phyloP scores from a whole-genome alignment of 768 basidiomycete species.

The Rhodotorula taiwanensis region DNA sequence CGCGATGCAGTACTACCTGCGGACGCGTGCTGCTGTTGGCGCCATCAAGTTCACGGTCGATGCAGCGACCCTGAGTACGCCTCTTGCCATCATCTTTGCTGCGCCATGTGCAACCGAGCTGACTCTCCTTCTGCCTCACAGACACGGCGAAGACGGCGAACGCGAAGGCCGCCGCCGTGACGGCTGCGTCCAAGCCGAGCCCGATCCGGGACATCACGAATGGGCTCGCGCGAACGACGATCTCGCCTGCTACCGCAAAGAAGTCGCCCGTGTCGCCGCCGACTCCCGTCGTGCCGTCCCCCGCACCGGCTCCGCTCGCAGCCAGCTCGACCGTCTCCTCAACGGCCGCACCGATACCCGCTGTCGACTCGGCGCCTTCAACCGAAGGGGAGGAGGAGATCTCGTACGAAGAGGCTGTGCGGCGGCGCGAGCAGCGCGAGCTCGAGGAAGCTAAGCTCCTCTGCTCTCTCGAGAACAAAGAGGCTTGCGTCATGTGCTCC shows the following conservation, averaged over 20 bases:
- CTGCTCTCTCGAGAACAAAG: conserved; percentile 89
- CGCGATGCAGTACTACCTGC: conserved; percentile 65
- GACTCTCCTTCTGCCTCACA: conserved; percentile 12
- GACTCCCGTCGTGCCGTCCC: conserved; percentile 7
- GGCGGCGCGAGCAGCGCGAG: conserved; percentile 63
- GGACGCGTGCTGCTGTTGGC: conserved; percentile 86
- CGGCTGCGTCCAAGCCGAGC: not conserved
- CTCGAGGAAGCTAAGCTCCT: conserved; percentile 70
- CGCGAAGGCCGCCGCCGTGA: not conserved
- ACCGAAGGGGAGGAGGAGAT: conserved; percentile 44
- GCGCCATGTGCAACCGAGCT: no score
- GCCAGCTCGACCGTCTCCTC: not conserved
- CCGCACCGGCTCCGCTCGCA: conserved; percentile 37
- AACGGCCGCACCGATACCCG: no score
- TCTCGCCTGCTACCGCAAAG: conserved; percentile 5
- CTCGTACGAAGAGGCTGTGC: conserved; percentile 60
- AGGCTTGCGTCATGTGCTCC: conserved; percentile 78
- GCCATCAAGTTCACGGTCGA: conserved; percentile 94
- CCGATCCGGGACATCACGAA: conserved; percentile 39
- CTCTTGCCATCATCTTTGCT: not conserved
- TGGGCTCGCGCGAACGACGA: conserved; percentile 37
- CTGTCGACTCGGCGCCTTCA: conserved; percentile 17
- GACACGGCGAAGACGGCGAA: conserved; percentile 43
- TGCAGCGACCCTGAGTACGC: conserved; percentile 40
- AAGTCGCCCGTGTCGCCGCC: conserved; percentile 11